Conservation (phyloP, 1,139 yeast genomes). For the Sugiyamaella novakii region DNA sequence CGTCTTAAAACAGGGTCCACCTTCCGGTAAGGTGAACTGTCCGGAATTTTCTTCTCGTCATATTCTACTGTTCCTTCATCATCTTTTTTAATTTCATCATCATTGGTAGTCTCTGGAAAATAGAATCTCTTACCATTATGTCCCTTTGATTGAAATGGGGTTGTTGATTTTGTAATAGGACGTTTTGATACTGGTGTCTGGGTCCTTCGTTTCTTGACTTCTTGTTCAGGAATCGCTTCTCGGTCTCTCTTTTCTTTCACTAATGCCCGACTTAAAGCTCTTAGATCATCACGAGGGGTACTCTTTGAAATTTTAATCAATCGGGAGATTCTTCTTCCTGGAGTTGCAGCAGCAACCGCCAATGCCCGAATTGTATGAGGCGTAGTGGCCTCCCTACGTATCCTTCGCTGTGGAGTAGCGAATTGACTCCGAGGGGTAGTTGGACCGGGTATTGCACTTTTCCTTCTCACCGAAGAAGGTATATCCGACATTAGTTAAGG, state of each 20-base stretch:
- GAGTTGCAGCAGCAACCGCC: slow-evolving; percentile 15
- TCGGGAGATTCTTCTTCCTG: slow-evolving; percentile 16
- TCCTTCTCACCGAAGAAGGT: slow-evolving; percentile 4
- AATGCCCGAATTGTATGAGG: slow-evolving; percentile 22
- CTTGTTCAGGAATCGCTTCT: not conserved
- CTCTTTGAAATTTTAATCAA: slow-evolving; percentile 3
- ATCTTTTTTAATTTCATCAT: not conserved
- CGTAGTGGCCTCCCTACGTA: slow-evolving; percentile 19
- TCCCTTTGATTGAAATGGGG: not conserved
- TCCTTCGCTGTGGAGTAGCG: slow-evolving; percentile 15
- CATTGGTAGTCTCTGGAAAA: not conserved
- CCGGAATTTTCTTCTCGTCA: not conserved
- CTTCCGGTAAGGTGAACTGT: not conserved
- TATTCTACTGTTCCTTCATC: not conserved
- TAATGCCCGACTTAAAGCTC: slow-evolving; percentile 18
- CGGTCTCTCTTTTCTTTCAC: slow-evolving; percentile 10
- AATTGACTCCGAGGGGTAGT: not conserved
- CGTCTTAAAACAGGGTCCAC: slow-evolving; percentile 6
- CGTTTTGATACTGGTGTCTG: not conserved
- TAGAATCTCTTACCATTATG: slow-evolving; percentile 1
- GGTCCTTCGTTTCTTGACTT: not conserved
- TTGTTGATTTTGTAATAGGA: not conserved
- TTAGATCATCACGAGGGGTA: slow-evolving; percentile 20
- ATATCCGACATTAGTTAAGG: slow-evolving; percentile 12
- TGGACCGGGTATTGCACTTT: not conserved